Percentiles rank a stretch among this genome's conserved stretches.
Conservation (phyloP, 768 basidiomycete species). For the Collybiopsis confluens region DNA sequence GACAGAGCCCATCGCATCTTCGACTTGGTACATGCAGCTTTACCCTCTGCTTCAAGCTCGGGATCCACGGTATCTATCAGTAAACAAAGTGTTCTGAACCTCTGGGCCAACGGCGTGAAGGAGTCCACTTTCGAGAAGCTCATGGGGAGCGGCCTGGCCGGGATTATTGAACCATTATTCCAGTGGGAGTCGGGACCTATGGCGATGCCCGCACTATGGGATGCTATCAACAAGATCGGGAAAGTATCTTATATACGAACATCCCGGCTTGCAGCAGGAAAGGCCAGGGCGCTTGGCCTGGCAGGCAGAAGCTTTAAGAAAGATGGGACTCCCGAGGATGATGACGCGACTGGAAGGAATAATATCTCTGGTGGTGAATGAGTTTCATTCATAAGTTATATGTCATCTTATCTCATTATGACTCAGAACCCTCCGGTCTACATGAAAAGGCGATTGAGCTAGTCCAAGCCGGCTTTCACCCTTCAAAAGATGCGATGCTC, state of each 20-base stretch:
- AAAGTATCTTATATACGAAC: conserved; percentile 40
- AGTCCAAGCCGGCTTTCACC: conserved; percentile 64
- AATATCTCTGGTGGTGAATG: neutral
- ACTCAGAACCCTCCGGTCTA: conserved; percentile 30
- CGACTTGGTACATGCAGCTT: conserved; percentile 47
- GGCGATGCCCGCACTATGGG: conserved; percentile 48
- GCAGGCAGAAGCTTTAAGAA: conserved; percentile 22
- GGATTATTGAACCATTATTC: conserved; percentile 45
- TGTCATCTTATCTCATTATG: neutral
- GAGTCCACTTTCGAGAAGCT: conserved; percentile 38
- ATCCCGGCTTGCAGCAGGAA: conserved; percentile 39
- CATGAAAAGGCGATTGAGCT: conserved; percentile 53
- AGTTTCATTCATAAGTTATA: neutral
- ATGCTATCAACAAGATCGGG: conserved; percentile 44
- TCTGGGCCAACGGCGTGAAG: conserved; percentile 56
- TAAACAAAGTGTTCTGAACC: conserved; percentile 54
- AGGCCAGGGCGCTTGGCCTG: conserved; percentile 56
- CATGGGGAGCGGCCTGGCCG: conserved; percentile 45
- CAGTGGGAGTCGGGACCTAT: conserved; percentile 44
- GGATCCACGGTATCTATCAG: conserved; percentile 38
- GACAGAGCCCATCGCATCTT: conserved; percentile 53
- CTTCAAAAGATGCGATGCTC: conserved; percentile 30
- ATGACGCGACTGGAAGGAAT: conserved; percentile 24
- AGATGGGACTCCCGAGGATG: conserved; percentile 19
- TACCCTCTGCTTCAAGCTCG: conserved; percentile 37